Base-by-base conservation (phyloP, 1,139 yeast species). In the Geotrichum restrictum region DNA sequence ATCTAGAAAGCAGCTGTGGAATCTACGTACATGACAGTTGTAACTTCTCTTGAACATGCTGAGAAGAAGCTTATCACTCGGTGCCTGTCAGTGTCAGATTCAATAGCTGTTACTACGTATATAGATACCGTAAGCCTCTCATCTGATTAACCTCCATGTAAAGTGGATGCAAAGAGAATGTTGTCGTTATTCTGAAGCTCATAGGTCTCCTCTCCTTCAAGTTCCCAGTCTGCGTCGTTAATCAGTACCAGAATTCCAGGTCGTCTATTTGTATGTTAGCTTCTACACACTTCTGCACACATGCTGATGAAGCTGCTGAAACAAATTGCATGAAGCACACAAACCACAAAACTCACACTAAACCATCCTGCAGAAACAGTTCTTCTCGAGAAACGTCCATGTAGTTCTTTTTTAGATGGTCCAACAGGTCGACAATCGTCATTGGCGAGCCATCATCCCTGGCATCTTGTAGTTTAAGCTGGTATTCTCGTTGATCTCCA, bases 191-290 rank as follows among this genome's bases (percentile, higher is more conserved):
- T 72, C 64, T 87, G 87, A 19, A 93, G 69, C 16, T 77, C 80
- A 62, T 89, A 89, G 8, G 80, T 85, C 62, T 87, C 93, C 69
- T 83, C 89, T 11, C 91, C 98, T 66, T 89, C 95, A 31, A 93
- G 71, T 64, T 93, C 98, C 98, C 98, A 93, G 70, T 93, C 98
- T 0, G 96, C 83, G 64, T 93, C 98, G 64, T 93, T 93, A 59
- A 93, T 85, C 53, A 93, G 76, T 7, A 93, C 96, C 58, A 93
- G 74, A 44, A 93, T 88, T 1, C 98, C 98, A 0, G 98, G 96
- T 51, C 98, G 81, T 7, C 86, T 82, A 1, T 77, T n/a, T 14
- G 10, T 45, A 24, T 37, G 14, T 38, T 32, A n/a, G n/a, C n/a
- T n/a, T n/a, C n/a, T n/a, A n/a, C n/a, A n/a, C n/a, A n/a, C n/a